Evolutionary conservation across 208 protist species (phyloP).

Genomic region (Acanthamoeba healyi): DNA sequence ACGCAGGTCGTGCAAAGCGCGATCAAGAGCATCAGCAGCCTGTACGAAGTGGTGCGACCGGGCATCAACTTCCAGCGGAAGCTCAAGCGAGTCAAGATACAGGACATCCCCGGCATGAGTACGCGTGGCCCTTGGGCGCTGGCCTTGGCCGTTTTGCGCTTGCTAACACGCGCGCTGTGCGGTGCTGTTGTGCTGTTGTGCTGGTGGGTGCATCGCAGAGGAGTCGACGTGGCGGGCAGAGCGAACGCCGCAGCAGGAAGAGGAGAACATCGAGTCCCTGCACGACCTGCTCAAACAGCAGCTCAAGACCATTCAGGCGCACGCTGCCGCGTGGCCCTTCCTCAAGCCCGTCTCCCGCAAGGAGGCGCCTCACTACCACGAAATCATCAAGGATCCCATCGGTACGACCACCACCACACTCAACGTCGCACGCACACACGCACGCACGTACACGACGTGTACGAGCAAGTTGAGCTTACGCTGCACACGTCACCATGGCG

Average conservation of each 20-base stretch:
- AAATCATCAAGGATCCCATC: conserved; percentile 87
- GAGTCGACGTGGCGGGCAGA: not conserved
- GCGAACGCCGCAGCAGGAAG: not conserved
- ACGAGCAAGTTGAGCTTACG: too few species aligned
- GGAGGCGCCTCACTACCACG: conserved; percentile 86
- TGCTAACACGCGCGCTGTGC: too few species aligned
- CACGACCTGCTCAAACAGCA: conserved; percentile 35
- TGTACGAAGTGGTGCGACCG: conserved; percentile 15
- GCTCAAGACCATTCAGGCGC: conserved; percentile 65
- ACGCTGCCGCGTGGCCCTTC: conserved; percentile 87
- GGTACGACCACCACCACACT: conserved; percentile 28
- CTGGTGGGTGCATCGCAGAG: not conserved
- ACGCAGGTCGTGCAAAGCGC: conserved; percentile 37
- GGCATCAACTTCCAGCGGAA: conserved; percentile 33
- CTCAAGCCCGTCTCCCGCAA: conserved; percentile 80
- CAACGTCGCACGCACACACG: not conserved
- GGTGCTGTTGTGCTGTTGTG: too few species aligned
- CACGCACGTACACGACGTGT: too few species aligned
- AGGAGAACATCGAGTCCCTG: conserved; percentile 61
- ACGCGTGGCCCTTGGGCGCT: not conserved
- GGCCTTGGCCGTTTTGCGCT: not conserved
- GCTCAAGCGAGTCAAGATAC: conserved; percentile 23
- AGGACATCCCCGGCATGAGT: conserved; percentile 54
- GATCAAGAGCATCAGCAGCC: conserved; percentile 42
- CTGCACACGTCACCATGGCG: not conserved